Conservation (phyloP, 2,329 filamentous ascomycete species). For the Fusarium piperis region DNA sequence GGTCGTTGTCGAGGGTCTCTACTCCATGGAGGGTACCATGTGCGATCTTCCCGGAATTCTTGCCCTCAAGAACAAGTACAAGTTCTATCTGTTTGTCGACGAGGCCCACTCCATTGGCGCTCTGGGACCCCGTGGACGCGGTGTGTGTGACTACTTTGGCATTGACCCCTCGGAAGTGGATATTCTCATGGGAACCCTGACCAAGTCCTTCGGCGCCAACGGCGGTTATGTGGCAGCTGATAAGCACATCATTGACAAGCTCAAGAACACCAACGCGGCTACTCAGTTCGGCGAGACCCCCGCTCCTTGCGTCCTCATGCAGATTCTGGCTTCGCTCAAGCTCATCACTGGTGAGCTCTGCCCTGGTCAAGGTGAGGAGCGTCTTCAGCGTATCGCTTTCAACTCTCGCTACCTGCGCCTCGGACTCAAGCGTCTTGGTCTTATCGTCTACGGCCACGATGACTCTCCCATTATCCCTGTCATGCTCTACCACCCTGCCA, state of each 20-base stretch:
- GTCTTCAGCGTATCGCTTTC: conserved; percentile 94
- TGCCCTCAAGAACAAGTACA: conserved; percentile 91
- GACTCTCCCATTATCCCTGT: conserved; percentile 97
- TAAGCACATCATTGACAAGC: conserved; percentile 91
- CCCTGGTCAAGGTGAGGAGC: conserved; percentile 93
- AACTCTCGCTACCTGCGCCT: conserved; percentile 98
- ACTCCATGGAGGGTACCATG: conserved; percentile 99
- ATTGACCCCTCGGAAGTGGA: conserved; percentile 89
- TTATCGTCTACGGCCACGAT: conserved; percentile 97
- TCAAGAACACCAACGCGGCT: conserved; percentile 85
- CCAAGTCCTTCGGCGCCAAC: conserved; percentile 98
- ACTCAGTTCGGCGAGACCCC: conserved; percentile 90
- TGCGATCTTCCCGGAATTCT: conserved; percentile 94
- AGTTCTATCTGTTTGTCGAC: conserved; percentile 94
- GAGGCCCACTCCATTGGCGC: conserved; percentile 97
- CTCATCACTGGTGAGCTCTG: conserved; percentile 89
- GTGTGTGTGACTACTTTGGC: conserved; percentile 97
- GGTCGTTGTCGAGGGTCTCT: conserved; percentile 94
- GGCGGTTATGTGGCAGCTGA: conserved; percentile 94
- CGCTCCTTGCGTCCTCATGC: conserved; percentile 85
- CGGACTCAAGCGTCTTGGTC: conserved; percentile 94
- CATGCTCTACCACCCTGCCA: conserved; percentile 96
- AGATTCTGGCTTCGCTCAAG: conserved; percentile 86
- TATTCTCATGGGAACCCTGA: conserved; percentile 97
- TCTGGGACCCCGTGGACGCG: conserved; percentile 85